Evolutionary conservation across 805 yeast species (phyloP).

Genomic region (Clavispora asparagi): DNA sequence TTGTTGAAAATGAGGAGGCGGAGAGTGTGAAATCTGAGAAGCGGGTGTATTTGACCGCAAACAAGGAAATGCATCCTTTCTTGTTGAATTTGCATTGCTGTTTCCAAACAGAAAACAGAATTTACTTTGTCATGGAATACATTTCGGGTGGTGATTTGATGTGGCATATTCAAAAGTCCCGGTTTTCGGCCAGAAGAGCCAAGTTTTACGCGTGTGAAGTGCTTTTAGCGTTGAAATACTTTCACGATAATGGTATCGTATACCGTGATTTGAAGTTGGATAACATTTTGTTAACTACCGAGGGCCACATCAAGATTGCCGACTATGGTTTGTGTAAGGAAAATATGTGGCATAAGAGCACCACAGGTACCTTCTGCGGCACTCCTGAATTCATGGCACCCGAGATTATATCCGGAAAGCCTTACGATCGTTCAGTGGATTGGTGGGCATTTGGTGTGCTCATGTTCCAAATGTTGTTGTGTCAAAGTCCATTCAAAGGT

Average conservation of each 20-base stretch:
- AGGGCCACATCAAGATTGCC: conserved; percentile 94
- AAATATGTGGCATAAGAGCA: conserved; percentile 76
- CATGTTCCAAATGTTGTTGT: conserved; percentile 90
- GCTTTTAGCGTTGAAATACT: conserved; percentile 79
- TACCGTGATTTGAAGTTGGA: conserved; percentile 96
- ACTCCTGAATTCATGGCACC: conserved; percentile 99
- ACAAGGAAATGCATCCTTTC: conserved; percentile 88
- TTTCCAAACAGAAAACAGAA: conserved; percentile 96
- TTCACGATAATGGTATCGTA: conserved; percentile 93
- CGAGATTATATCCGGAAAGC: conserved; percentile 88
- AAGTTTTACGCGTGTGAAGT: conserved; percentile 98
- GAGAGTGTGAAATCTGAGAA: conserved; percentile 94
- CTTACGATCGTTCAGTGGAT: conserved; percentile 90
- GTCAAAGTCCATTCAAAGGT: conserved; percentile 96
- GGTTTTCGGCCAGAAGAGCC: conserved; percentile 86
- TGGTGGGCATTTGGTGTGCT: conserved; percentile 99
- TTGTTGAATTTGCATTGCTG: conserved; percentile 87
- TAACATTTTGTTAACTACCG: conserved; percentile 80
- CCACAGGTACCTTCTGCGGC: conserved; percentile 95
- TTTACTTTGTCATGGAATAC: conserved; percentile 97
- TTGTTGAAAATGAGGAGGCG: conserved; percentile 92
- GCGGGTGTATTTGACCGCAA: conserved; percentile 80
- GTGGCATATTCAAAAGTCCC: conserved; percentile 97
- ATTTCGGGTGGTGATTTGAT: conserved; percentile 97
- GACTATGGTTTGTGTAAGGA: conserved; percentile 98